These are phyloP conservation scores for Pueraria montana DNA, from an alignment of 306 rosid genomes.

Conservation along the genomic window DNA sequence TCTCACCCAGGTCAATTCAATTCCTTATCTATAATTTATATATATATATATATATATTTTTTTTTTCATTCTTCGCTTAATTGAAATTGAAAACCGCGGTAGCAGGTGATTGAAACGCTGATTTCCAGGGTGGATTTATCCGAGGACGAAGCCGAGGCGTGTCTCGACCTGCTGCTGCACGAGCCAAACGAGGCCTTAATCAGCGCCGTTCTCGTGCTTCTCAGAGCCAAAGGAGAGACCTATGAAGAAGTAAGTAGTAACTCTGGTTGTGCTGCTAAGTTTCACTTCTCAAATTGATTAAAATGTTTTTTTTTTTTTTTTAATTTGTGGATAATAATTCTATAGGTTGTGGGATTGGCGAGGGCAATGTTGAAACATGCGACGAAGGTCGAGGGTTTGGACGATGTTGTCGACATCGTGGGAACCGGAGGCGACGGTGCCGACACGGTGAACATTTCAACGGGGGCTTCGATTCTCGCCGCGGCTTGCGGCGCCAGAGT, in stretches of 20 bases:
- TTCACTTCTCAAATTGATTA: not conserved
- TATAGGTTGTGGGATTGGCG: conserved; percentile 89
- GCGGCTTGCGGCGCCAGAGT: conserved; percentile 98
- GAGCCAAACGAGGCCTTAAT: conserved; percentile 80
- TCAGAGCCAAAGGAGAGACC: conserved; percentile 96
- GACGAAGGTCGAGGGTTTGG: conserved; percentile 79
- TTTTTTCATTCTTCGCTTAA: not conserved
- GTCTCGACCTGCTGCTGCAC: conserved; percentile 70
- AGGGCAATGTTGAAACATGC: conserved; percentile 85
- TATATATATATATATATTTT: too few species aligned
- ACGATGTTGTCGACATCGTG: conserved; percentile 90
- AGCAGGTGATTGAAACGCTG: conserved; percentile 82
- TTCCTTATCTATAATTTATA: not conserved
- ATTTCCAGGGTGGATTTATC: conserved; percentile 70
- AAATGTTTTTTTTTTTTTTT: not conserved
- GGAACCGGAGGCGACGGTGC: conserved; percentile 99
- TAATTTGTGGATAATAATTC: not conserved
- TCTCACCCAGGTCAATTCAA: conserved; percentile 53
- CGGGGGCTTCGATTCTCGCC: conserved; percentile 89
- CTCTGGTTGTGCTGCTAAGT: too few species aligned
- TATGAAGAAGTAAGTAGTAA: conserved; percentile 65
- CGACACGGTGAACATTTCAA: conserved; percentile 93
- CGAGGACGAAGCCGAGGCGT: conserved; percentile 76
- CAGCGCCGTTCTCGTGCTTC: conserved; percentile 87
- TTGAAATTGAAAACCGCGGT: not conserved